phyloP scores from a whole-genome alignment of 2,329 filamentous ascomycete species.

The Whalleya microplaca region DNA sequence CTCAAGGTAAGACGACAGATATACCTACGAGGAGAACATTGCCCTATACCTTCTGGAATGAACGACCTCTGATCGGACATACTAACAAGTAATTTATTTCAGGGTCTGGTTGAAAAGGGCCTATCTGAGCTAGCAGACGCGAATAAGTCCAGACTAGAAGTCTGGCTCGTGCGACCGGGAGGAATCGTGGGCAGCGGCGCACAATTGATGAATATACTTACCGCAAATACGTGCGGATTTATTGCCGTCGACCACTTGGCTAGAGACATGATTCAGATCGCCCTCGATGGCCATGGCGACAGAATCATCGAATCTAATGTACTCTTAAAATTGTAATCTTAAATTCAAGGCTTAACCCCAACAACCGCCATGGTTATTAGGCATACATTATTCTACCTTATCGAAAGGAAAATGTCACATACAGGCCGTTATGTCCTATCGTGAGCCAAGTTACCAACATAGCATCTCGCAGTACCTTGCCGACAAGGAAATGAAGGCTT shows the following conservation, averaged over 20 bases:
- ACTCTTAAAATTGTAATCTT: slow-evolving; percentile 16
- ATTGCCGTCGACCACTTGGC: slow-evolving; percentile 43
- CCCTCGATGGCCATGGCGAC: slow-evolving; percentile 36
- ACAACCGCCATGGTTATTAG: too few species aligned
- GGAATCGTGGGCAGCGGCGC: slow-evolving; percentile 35
- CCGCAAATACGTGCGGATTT: slow-evolving; percentile 34
- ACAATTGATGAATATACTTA: slow-evolving; percentile 31
- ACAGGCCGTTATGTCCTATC: too few species aligned
- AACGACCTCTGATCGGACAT: neutral
- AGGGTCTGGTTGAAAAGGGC: slow-evolving; percentile 44
- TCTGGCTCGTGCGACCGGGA: slow-evolving; percentile 43
- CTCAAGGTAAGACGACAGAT: slow-evolving; percentile 35
- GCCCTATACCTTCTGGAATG: neutral
- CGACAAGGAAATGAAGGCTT: too few species aligned
- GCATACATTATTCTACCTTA: too few species aligned
- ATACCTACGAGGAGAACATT: neutral
- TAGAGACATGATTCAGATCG: slow-evolving; percentile 42
- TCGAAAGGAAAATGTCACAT: too few species aligned
- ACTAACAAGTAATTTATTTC: slow-evolving; percentile 3
- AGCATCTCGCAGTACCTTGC: too few species aligned
- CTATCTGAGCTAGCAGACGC: slow-evolving; percentile 44
- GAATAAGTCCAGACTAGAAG: slow-evolving; percentile 38
- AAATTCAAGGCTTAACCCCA: neutral
- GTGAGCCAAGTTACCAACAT: neutral
- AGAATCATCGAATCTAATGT: slow-evolving; percentile 16